Evolutionary conservation across 257 asterid genomes (phyloP).

Genomic region (Penstemon eatonii): DNA sequence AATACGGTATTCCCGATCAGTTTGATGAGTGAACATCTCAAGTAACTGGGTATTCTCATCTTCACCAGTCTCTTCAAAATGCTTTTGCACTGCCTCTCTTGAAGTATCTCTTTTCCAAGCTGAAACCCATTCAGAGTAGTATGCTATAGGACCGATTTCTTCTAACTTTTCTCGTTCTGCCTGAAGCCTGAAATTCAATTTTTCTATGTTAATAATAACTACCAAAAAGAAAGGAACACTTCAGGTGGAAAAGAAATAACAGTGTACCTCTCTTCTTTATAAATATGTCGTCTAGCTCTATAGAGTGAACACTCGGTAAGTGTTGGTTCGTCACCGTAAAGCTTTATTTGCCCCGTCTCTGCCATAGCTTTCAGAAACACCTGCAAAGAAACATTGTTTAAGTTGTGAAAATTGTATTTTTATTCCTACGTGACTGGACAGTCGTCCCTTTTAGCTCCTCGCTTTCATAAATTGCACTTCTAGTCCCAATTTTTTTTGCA

Average conservation of each 20-base stretch:
- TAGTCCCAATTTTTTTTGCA: no score
- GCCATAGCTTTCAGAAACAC: conserved; percentile 98
- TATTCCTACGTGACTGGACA: no score
- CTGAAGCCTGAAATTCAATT: conserved; percentile 57
- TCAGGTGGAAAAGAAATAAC: not conserved
- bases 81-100: conserved; percentile 79
- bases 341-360: conserved; percentile 88
- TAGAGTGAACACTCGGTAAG: conserved; percentile 78
- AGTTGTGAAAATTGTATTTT: not conserved
- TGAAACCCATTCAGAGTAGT: conserved; percentile 88
- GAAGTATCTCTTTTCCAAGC: conserved; percentile 90
- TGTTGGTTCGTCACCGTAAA: conserved; percentile 87
- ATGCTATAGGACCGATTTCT: conserved; percentile 72
- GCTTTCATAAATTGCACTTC: no score
- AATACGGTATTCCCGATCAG: conserved; percentile 86
- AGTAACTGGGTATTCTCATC: conserved; percentile 81
- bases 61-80: conserved; percentile 96
- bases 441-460: no score
- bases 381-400: conserved; percentile 37
- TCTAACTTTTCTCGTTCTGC: conserved; percentile 70
- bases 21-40: conserved; percentile 82
- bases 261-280: conserved; percentile 78
- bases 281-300: conserved; percentile 85
- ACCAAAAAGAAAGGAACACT: not conserved
- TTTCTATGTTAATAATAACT: not conserved